These are phyloP conservation scores for Leptosphaerulina australis DNA, from an alignment of 2,329 filamentous ascomycete genomes.

Conservation along the genomic window DNA sequence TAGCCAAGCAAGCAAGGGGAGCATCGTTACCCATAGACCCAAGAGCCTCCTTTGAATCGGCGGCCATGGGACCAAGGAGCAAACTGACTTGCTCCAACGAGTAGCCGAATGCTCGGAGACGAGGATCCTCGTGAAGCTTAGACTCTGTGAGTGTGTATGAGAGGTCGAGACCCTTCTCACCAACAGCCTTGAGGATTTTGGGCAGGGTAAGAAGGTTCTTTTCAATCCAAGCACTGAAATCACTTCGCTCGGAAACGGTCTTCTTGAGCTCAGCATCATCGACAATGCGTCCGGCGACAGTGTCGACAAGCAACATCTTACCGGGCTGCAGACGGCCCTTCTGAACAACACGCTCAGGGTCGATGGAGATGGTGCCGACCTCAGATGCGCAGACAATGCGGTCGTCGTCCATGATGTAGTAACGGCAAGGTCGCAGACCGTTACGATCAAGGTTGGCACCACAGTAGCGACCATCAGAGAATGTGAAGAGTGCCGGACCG, in stretches of 20 bases:
- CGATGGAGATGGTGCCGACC: conserved; percentile 89
- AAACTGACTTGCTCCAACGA: conserved; percentile 94
- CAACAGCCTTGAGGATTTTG: conserved; percentile 69
- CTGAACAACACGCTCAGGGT: conserved; percentile 86
- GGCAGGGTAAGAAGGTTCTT: conserved; percentile 83
- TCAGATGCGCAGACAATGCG: conserved; percentile 97
- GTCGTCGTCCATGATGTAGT: conserved; percentile 96
- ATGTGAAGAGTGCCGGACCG: conserved; percentile 93
- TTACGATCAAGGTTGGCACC: conserved; percentile 97
- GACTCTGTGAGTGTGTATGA: conserved; percentile 69
- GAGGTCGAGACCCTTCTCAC: conserved; percentile 66
- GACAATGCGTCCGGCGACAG: conserved; percentile 86
- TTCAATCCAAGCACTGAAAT: conserved; percentile 89
- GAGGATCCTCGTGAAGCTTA: conserved; percentile 80
- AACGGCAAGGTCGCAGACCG: conserved; percentile 91
- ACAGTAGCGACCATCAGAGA: conserved; percentile 94
- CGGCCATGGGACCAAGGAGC: conserved; percentile 91
- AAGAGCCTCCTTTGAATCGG: conserved; percentile 94
- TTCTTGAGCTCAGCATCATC: conserved; percentile 91
- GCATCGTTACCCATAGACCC: conserved; percentile 99
- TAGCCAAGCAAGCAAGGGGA: conserved; percentile 87
- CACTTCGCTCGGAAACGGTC: conserved; percentile 81
- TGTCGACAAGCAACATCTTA: conserved; percentile 95
- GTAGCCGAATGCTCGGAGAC: conserved; percentile 88
- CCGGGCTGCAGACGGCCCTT: conserved; percentile 94